Evolutionary conservation across 1,139 yeast genomes (phyloP).

Genomic region (Geotrichum restrictum): DNA sequence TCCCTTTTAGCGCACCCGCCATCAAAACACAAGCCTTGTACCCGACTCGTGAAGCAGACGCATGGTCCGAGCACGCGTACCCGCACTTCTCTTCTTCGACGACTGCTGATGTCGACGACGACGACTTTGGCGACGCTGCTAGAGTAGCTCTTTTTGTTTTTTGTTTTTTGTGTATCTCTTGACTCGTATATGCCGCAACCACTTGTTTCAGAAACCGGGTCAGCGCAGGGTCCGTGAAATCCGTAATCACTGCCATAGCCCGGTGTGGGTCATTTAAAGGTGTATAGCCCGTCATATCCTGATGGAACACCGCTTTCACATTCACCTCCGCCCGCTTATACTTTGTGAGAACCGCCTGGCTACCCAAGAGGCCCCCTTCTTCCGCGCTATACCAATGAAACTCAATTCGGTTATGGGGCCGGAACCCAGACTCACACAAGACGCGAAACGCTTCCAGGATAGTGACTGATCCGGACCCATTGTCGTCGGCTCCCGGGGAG

Average conservation of each 20-base stretch:
- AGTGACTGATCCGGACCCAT: conserved; percentile 85
- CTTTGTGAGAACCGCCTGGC: conserved; percentile 66
- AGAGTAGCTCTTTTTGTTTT: too few relatives aligned
- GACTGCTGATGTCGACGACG: too few relatives aligned
- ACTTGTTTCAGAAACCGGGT: conserved; percentile 47
- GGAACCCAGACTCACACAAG: conserved; percentile 44
- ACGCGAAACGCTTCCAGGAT: conserved; percentile 70
- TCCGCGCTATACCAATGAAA: conserved; percentile 95
- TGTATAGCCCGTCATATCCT: conserved; percentile 91
- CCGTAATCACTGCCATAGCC: conserved; percentile 66
- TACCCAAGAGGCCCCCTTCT: conserved; percentile 88
- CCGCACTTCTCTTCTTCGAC: conserved; percentile 81
- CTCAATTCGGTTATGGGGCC: conserved; percentile 71
- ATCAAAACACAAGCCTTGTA: conserved; percentile 79
- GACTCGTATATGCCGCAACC: conserved; percentile 28
- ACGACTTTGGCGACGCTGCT: too few relatives aligned
- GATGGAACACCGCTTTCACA: conserved; percentile 84
- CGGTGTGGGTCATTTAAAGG: conserved; percentile 61
- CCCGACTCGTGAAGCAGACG: conserved; percentile 78
- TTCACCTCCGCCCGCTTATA: conserved; percentile 26
- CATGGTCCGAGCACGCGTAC: conserved; percentile 91
- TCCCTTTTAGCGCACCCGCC: conserved; percentile 63
- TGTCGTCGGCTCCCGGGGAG: conserved; percentile 97
- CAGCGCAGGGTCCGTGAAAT: conserved; percentile 61
- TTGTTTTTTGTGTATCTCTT: too few relatives aligned